Percentiles rank a stretch among this genome's conserved stretches.
Conservation (phyloP, 2,329 filamentous ascomycete species). For the Penicillium sp. region DNA sequence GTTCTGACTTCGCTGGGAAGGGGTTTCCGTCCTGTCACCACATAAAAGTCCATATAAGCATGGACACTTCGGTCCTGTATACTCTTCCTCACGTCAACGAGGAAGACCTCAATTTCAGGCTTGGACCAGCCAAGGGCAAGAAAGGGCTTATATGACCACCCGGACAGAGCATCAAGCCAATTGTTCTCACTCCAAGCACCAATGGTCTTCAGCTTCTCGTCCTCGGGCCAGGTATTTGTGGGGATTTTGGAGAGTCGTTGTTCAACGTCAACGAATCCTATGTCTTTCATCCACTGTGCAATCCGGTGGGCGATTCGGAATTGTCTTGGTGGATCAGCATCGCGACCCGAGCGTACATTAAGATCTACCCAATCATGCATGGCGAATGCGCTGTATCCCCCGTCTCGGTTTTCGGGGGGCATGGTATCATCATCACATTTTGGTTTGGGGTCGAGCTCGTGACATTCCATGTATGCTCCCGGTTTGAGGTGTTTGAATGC, state of each 20-base stretch:
- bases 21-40: conserved; percentile 41
- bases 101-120: conserved; percentile 48
- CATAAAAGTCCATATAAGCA: conserved; percentile 43
- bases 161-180: conserved; percentile 45
- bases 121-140: conserved; percentile 45
- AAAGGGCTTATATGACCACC: conserved; percentile 48
- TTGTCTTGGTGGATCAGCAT: conserved; percentile 45
- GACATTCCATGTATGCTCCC: conserved; percentile 53
- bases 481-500: conserved; percentile 55
- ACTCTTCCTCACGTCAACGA: conserved; percentile 45
- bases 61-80: conserved; percentile 44
- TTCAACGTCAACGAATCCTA: conserved; percentile 59
- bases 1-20: conserved; percentile 18
- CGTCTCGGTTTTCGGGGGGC: conserved; percentile 44
- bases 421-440: conserved; percentile 58
- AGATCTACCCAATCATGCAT: conserved; percentile 52
- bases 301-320: conserved; percentile 55
- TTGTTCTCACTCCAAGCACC: conserved; percentile 53
- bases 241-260: conserved; percentile 55
- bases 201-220: conserved; percentile 48
- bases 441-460: conserved; percentile 48
- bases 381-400: conserved; percentile 35
- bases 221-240: conserved; percentile 53
- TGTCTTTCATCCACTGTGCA: conserved; percentile 55
- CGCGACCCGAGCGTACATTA: conserved; percentile 46